Percentiles rank a stretch among this genome's conserved stretches.
These are phyloP conservation scores for Ophioceras dolichostomum DNA, from an alignment of 2,329 filamentous ascomycete species.

Conservation along the genomic window DNA sequence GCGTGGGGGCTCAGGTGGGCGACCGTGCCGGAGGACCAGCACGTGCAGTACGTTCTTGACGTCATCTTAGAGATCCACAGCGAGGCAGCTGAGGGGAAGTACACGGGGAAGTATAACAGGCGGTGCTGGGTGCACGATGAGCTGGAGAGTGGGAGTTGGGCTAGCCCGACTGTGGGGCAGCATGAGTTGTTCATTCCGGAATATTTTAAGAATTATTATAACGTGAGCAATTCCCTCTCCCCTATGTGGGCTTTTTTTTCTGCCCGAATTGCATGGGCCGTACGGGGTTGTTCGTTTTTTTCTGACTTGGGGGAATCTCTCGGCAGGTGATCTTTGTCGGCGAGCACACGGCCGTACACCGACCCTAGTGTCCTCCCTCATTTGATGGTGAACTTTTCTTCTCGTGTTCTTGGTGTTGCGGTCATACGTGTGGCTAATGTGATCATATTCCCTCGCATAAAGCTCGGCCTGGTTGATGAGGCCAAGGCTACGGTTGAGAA, in stretches of 20 bases:
- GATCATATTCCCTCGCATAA: constrained; percentile 13
- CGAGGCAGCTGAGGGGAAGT: constrained; percentile 43
- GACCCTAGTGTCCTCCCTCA: too few relatives aligned
- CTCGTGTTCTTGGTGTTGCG: background rate
- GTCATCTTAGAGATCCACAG: constrained; percentile 60
- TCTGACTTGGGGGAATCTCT: too few relatives aligned
- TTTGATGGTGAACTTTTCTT: constrained; percentile 4
- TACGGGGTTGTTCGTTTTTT: too few relatives aligned
- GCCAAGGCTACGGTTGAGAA: constrained; percentile 50
- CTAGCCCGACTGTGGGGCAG: constrained; percentile 46
- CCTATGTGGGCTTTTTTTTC: too few relatives aligned
- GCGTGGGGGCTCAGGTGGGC: constrained; percentile 24
- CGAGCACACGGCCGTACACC: constrained; percentile 61
- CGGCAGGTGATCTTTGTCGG: constrained; percentile 52
- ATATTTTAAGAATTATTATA: constrained; percentile 61
- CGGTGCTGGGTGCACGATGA: constrained; percentile 55
- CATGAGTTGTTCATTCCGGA: constrained; percentile 59
- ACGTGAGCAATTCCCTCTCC: constrained; percentile 16
- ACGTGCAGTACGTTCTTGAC: constrained; percentile 50
- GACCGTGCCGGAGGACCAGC: constrained; percentile 41
- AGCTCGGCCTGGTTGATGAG: constrained; percentile 56
- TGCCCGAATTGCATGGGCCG: too few relatives aligned
- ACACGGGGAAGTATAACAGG: constrained; percentile 51
- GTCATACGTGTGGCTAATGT: too few relatives aligned
- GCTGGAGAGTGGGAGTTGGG: constrained; percentile 51